Conservation (phyloP, 176 grass and related monocot genomes). For the Triticum timopheevii region DNA sequence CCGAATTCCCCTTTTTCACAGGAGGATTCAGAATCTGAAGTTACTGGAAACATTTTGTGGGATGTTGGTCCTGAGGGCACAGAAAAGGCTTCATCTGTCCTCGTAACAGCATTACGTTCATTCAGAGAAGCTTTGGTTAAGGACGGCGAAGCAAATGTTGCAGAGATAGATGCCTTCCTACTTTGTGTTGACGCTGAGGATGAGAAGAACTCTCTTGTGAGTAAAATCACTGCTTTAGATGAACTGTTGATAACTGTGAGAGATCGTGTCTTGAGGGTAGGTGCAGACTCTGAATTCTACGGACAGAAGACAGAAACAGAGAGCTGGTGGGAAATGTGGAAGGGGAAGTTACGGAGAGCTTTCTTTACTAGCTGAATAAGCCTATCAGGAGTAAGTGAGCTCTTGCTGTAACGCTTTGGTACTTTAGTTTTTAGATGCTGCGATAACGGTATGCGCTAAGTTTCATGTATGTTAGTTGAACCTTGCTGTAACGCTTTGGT, state of each 20-base stretch:
- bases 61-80: background rate
- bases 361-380: background rate
- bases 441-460: background rate
- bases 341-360: background rate
- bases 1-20: background rate
- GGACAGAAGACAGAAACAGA: background rate
- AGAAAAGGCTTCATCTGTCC: background rate
- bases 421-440: background rate
- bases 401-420: background rate
- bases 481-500: background rate
- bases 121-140: background rate
- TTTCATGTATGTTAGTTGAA: background rate
- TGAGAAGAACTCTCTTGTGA: background rate
- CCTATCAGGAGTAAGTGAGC: background rate
- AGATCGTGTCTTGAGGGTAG: background rate
- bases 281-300: background rate
- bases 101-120: background rate
- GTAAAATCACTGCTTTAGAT: background rate
- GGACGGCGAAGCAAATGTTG: background rate
- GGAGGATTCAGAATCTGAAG: background rate
- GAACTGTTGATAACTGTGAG: background rate
- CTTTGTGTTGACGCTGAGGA: background rate
- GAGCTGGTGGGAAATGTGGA: background rate
- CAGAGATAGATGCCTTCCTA: background rate
- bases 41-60: background rate